Base-by-base conservation (phyloP, 441 rosid species). In the Croton setiger region DNA sequence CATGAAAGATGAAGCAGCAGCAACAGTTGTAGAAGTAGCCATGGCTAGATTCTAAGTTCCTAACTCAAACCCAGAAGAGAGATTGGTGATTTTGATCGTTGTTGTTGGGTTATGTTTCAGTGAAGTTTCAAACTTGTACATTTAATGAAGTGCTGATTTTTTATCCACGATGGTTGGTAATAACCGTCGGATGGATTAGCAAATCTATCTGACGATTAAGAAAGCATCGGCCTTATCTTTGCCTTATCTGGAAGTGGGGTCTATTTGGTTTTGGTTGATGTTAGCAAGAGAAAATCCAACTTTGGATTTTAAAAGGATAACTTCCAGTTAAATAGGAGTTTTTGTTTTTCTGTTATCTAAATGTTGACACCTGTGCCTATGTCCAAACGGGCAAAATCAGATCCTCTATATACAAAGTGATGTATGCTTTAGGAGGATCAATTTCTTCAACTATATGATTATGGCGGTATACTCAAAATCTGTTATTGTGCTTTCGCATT, bases 1-100 rank as follows among this genome's bases (percentile, higher is more conserved):
- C 68, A 85, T 83, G 83, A 93, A 80, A 33, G 96, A 87, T 13
- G 97, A 91, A 37, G 92, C 81, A 54, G 92, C 90, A 14, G 93
- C 85, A 54, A 89, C 76, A 41, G 86, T 78, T 51, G 86, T 58
- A 64, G 92, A 72, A 78, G 89, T 85, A 83, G 89, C 86, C 76
- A 69, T 74, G 63, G 74, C 48, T 33, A 15, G 60, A 20, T 21
- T 11, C 57, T 52, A 56, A 36, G 31, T 27, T 27, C 31, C 31
- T 27, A 27, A 27, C 31, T 27, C 31, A 27, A 27, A 27, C 31
- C 31, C 31, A 27, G 31, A 27, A 27, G 66, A 2, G 45, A 33
- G 35, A 5, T 15, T 1, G 36, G 14, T 31, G 54, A 58, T 14
- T 63, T 39, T 7, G 10, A 20, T 23, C 1, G 11, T 49, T 31